Percentiles rank a stretch among this genome's conserved stretches.
These are phyloP conservation scores for Fraxinus floribunda DNA, from an alignment of 305 asterid species.

Conservation along the genomic window DNA sequence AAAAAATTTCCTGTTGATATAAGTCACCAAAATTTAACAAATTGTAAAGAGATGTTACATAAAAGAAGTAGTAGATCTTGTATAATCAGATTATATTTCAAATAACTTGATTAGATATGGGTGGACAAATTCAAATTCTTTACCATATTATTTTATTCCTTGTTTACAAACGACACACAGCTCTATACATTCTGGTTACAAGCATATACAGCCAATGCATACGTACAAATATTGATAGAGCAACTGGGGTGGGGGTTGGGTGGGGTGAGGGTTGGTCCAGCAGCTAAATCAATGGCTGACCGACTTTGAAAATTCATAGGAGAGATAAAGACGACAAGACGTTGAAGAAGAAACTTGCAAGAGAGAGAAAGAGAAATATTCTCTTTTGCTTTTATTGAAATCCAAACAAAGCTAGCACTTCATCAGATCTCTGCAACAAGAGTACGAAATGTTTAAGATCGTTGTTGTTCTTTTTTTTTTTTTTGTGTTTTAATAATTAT, in stretches of 20 bases:
- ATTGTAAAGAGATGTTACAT: background rate
- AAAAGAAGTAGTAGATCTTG: background rate
- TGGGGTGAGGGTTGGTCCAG: conserved; percentile 33
- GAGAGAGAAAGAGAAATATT: conserved; percentile 42
- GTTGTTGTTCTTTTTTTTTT: conserved; percentile 11
- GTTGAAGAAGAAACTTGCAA: background rate
- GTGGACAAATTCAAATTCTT: background rate
- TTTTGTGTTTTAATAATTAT: conserved; percentile 4
- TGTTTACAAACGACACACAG: conserved; percentile 58
- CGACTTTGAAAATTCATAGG: conserved; percentile 44
- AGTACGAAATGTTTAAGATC: conserved; percentile 17
- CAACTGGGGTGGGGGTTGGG: conserved; percentile 11
- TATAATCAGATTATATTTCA: background rate
- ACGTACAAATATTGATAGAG: conserved; percentile 32
- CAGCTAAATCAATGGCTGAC: conserved; percentile 76
- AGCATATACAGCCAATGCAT: conserved; percentile 84
- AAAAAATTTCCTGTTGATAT: background rate
- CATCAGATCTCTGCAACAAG: conserved; percentile 29
- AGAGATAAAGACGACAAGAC: conserved; percentile 27
- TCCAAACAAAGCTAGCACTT: conserved; percentile 38
- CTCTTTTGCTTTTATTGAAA: conserved; percentile 46
- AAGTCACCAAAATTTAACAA: background rate
- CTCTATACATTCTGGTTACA: conserved; percentile 76
- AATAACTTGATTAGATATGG: background rate
- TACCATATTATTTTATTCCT: background rate